Conservation (phyloP, 768 basidiomycete genomes). For the Termitomyces titanicus region DNA sequence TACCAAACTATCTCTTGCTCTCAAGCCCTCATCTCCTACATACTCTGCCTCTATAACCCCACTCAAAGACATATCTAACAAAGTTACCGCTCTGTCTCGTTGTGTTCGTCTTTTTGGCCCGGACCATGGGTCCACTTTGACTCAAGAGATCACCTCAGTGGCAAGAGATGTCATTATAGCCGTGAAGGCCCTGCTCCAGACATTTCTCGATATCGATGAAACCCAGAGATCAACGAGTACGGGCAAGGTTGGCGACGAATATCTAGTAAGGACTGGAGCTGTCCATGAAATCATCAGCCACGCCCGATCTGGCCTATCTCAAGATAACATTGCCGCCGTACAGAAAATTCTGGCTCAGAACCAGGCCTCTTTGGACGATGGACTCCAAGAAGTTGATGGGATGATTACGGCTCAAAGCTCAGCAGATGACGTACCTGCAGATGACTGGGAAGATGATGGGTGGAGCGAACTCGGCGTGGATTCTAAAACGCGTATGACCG, state of each 20-base stretch:
- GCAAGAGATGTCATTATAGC: constrained; percentile 41
- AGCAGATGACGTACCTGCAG: constrained; percentile 34
- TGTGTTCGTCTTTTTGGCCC: constrained; percentile 43
- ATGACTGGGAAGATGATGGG: constrained; percentile 57
- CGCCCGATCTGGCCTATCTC: constrained; percentile 49
- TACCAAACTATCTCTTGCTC: constrained; percentile 60
- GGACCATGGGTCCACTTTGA: constrained; percentile 43
- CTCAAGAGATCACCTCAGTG: constrained; percentile 38
- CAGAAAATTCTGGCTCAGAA: constrained; percentile 47
- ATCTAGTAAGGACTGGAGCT: constrained; percentile 54
- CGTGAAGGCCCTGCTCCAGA: constrained; percentile 38
- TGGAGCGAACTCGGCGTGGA: constrained; percentile 64
- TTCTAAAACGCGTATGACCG: constrained; percentile 40
- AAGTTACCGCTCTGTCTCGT: constrained; percentile 47
- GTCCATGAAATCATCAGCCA: constrained; percentile 58
- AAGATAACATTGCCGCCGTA: constrained; percentile 57
- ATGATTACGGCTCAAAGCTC: constrained; percentile 42
- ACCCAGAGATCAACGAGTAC: constrained; percentile 14
- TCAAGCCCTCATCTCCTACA: constrained; percentile 55
- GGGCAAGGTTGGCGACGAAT: constrained; percentile 36
- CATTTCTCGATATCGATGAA: constrained; percentile 35
- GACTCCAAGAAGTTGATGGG: constrained; percentile 50
- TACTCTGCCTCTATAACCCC: constrained; percentile 47
- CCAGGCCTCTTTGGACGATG: constrained; percentile 58
- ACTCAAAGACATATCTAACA: constrained; percentile 49